phyloP scores from a whole-genome alignment of 2,329 filamentous ascomycete species.

The Aspergillus oerlinghausenensis region DNA sequence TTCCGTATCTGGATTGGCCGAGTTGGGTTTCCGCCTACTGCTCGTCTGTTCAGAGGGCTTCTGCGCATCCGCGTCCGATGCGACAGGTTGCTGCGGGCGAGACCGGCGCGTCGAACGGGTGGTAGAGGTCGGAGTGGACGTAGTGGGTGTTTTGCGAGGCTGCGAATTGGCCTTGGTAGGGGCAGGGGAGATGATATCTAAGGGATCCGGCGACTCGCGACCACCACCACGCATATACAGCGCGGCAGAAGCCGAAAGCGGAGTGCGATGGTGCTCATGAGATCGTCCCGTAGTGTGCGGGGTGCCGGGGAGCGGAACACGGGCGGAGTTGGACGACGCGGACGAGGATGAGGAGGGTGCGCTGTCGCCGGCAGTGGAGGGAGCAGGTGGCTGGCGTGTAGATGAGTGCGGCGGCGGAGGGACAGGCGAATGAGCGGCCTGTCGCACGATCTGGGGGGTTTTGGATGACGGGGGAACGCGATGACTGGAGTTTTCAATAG shows the following conservation, averaged over 20 bases:
- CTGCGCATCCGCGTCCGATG: conserved; percentile 2
- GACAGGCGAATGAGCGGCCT: not conserved
- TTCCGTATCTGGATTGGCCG: not conserved
- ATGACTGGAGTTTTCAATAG: conserved; percentile 12
- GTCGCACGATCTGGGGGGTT: not conserved
- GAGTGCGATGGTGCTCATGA: conserved; percentile 15
- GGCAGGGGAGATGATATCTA: conserved; percentile 21
- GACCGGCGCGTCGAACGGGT: conserved; percentile 3
- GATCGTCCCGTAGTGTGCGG: conserved; percentile 14
- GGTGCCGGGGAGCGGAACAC: conserved; percentile 6
- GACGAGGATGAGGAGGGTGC: conserved; percentile 7
- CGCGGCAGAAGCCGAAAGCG: conserved; percentile 10
- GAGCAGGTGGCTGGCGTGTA: conserved; percentile 11
- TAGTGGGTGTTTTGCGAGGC: conserved; percentile 8
- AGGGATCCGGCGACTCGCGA: conserved; percentile 25
- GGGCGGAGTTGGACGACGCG: conserved; percentile 1
- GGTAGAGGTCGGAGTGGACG: conserved; percentile 1
- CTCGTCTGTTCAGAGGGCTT: not conserved
- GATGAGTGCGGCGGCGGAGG: conserved; percentile 16
- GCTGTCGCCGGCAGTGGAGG: conserved; percentile 5
- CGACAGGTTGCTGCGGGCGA: conserved; percentile 4
- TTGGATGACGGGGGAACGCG: not conserved
- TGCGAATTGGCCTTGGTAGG: conserved; percentile 1
- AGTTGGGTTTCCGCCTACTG: conserved; percentile 2
- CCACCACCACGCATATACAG: conserved; percentile 17